Base-by-base conservation (phyloP, 495 filamentous ascomycete species). In the Xylaria nigripes region DNA sequence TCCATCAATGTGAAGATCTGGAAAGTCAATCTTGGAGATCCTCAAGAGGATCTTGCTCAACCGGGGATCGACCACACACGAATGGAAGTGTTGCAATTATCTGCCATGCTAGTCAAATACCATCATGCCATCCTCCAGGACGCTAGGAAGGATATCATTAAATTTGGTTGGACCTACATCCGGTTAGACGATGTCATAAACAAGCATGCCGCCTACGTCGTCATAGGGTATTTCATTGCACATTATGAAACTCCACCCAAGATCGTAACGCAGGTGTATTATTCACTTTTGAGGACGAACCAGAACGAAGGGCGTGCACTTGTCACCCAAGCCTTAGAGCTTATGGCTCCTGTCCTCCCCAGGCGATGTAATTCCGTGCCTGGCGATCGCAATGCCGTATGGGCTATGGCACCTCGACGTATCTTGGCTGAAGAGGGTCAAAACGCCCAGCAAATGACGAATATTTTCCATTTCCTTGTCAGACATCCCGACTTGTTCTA, bases 91-190 rank as follows among this genome's bases (percentile, higher is more conserved):
- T 79, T 99, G 15, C 94, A 99, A 63, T 78, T 96, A 53, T 95
- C 93, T 0, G 90, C 94, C 0, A 78, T 99, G 72, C 75, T 99
- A 27, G 84, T 99, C 66, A 96, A 96, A 61, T 94, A 97, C 57
- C 90, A 97, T 56, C 79, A 87, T 54, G 77, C 78, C 23, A 84
- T 90, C 21, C 76, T 97, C 8, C 82, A 89, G 48, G 92, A 96
- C 62, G 86, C 88, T 5, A 86, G 94, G 19, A 99, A 97, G 68
- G 94, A 99, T 56, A 89, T 99, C 54, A 97, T 99, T 62, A 96
- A 96, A 68, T 97, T 96, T 68, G 90, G 89, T 3, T 99, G 94
- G 94, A 96, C 90, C 24, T 97, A 93, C 64, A 97, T 97, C 53
- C 84, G 89, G 16, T 82, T 99, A 21, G 94, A 99, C 66, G 94